A percentile compares a stretch with the other conserved stretches of the same genome.
Evolutionary conservation across 1,284 basidiomycete genomes (phyloP).

Genomic region (Caloboletus inedulis): DNA sequence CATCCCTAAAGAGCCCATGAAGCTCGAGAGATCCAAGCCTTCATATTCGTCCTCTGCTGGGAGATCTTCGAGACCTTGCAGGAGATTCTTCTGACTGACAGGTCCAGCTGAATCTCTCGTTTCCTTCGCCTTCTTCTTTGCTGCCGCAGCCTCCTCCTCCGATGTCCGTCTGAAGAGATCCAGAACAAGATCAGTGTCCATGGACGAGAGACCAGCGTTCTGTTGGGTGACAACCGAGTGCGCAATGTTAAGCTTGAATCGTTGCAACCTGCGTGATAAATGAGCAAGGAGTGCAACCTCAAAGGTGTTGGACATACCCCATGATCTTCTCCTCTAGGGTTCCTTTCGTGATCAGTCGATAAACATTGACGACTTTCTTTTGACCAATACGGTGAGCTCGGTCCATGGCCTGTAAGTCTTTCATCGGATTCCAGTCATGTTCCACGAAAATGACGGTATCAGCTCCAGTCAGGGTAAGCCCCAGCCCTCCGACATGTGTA

Average conservation of each 20-base stretch:
- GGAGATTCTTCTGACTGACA: conserved; percentile 70
- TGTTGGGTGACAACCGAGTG: conserved; percentile 97
- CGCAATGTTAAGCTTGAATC: conserved; percentile 98
- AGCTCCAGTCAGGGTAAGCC: conserved; percentile 94
- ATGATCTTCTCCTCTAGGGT: conserved; percentile 99
- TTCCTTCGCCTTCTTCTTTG: conserved; percentile 57
- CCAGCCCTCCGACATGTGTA: conserved; percentile 95
- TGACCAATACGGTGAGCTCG: conserved; percentile 97
- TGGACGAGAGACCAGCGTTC: conserved; percentile 88
- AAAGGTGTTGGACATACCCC: conserved; percentile 63
- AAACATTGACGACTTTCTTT: conserved; percentile 99
- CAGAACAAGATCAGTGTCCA: conserved; percentile 97
- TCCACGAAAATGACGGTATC: conserved; percentile 99
- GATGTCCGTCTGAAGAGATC: conserved; percentile 89
- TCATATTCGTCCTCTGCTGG: conserved; percentile 90
- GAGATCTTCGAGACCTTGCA: conserved; percentile 85
- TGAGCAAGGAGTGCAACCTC: conserved; percentile 18
- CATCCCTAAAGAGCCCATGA: conserved; percentile 72
- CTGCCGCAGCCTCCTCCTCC: conserved; percentile 58
- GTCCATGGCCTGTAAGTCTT: conserved; percentile 99
- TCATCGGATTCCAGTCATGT: conserved; percentile 99
- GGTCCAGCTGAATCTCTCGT: conserved; percentile 52
- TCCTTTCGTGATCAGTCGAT: conserved; percentile 94
- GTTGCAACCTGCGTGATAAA: conserved; percentile 68
- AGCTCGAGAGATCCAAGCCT: conserved; percentile 78